Evolutionary conservation across 73 alveolate genomes (phyloP).

Genomic region (Diophrys appendiculata): DNA sequence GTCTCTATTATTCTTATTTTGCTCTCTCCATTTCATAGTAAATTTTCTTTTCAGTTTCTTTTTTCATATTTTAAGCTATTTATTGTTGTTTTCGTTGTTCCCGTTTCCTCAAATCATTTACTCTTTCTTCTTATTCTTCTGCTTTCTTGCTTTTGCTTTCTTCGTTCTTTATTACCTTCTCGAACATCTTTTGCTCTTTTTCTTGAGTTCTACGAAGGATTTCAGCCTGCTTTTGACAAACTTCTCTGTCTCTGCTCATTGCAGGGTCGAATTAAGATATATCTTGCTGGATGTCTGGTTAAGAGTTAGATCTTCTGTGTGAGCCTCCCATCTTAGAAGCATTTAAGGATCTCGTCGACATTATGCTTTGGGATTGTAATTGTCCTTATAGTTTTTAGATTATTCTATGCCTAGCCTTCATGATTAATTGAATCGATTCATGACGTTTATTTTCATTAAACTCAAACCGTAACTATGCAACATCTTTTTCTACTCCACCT

Average conservation of each 20-base stretch:
- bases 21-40: conserved; percentile 9
- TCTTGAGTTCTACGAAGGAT: conserved; percentile 16
- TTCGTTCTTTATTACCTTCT: conserved; percentile 22
- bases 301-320: not conserved
- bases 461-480: conserved; percentile 11
- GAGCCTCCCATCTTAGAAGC: too few relatives aligned
- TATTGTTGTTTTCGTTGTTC: not conserved
- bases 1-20: conserved; percentile 3
- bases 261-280: not conserved
- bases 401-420: conserved; percentile 4
- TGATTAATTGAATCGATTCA: conserved; percentile 12
- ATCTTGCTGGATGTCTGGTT: conserved; percentile 9
- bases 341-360: too few relatives aligned
- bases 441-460: conserved; percentile 21
- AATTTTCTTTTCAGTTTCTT: conserved; percentile 17
- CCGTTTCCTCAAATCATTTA: not conserved
- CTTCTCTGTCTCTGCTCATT: conserved; percentile 25
- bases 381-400: not conserved
- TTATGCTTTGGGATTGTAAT: not conserved
- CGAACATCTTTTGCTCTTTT: conserved; percentile 34
- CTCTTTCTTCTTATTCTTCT: conserved; percentile 18
- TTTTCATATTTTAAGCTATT: not conserved
- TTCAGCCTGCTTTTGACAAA: conserved; percentile 13
- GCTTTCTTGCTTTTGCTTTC: not conserved
- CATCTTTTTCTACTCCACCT: conserved; percentile 7